Conservation (phyloP, 2,329 filamentous ascomycete species). For the Oidium heveae region DNA sequence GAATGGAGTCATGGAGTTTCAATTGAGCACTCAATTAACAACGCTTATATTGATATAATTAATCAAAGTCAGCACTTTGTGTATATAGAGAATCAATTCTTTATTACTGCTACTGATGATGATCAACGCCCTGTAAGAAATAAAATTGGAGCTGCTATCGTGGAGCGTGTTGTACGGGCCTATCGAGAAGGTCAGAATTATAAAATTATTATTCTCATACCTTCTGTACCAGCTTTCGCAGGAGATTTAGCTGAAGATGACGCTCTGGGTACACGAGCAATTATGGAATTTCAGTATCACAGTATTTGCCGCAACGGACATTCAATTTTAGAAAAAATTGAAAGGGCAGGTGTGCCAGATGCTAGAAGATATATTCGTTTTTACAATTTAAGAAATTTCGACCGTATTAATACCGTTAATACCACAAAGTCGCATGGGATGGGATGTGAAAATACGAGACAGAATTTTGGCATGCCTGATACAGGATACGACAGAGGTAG, state of each 20-base stretch:
- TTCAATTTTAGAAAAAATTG: conserved; percentile 50
- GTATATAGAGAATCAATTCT: conserved; percentile 69
- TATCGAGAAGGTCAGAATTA: conserved; percentile 38
- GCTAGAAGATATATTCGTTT: conserved; percentile 54
- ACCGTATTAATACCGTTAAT: conserved; percentile 42
- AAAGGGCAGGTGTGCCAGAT: conserved; percentile 36
- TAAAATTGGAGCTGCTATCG: conserved; percentile 54
- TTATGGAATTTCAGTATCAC: conserved; percentile 73
- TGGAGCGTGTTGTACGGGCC: conserved; percentile 50
- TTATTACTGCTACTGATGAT: conserved; percentile 56
- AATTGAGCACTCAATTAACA: conserved; percentile 58
- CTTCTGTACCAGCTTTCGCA: conserved; percentile 58
- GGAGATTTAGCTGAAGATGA: conserved; percentile 52
- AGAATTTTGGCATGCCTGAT: conserved; percentile 37
- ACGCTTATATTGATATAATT: conserved; percentile 57
- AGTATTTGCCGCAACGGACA: conserved; percentile 54
- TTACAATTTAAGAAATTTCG: conserved; percentile 66
- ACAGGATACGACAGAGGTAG: conserved; percentile 36
- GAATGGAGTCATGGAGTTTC: conserved; percentile 34
- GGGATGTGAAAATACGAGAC: conserved; percentile 33
- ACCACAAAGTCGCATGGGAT: conserved; percentile 15
- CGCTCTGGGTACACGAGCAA: conserved; percentile 52
- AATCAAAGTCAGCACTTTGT: conserved; percentile 43
- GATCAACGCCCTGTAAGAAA: conserved; percentile 50
- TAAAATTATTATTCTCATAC: conserved; percentile 54